Evolutionary conservation across 2,329 filamentous ascomycete species (phyloP).

Genomic region (Calonectria ilicicola): DNA sequence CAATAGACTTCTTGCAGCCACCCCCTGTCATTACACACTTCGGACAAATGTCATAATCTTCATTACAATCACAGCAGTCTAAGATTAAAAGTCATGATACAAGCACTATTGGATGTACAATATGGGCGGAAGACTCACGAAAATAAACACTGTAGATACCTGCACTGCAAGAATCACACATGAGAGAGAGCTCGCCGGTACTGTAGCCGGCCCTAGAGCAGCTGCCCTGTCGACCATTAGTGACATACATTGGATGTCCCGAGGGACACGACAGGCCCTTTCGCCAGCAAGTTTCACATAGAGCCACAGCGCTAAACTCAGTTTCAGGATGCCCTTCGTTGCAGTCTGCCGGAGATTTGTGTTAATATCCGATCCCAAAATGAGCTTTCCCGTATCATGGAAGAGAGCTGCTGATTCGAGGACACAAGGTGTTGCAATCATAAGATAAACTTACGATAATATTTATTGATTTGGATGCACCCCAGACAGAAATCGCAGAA

Average conservation of each 20-base stretch:
- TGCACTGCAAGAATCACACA: not conserved
- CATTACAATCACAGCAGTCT: not conserved
- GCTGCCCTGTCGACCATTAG: not conserved
- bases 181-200: not conserved
- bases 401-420: not conserved
- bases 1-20: not conserved
- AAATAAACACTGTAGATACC: not conserved
- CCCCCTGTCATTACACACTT: not conserved
- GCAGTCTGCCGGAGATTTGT: not conserved
- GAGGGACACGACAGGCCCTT: not conserved
- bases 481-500: not conserved
- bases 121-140: not conserved
- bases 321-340: not conserved
- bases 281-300: not conserved
- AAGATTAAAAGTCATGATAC: not conserved
- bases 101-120: not conserved
- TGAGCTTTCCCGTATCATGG: not conserved
- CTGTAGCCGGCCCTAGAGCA: not conserved
- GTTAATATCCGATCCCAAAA: not conserved
- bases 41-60: not conserved
- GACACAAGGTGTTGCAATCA: not conserved
- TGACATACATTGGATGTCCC: not conserved
- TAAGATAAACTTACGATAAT: not conserved
- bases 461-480: not conserved
- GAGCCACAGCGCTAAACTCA: not conserved